phyloP scores from a whole-genome alignment of 139 green algal genomes.

The Micractinium sp. region DNA sequence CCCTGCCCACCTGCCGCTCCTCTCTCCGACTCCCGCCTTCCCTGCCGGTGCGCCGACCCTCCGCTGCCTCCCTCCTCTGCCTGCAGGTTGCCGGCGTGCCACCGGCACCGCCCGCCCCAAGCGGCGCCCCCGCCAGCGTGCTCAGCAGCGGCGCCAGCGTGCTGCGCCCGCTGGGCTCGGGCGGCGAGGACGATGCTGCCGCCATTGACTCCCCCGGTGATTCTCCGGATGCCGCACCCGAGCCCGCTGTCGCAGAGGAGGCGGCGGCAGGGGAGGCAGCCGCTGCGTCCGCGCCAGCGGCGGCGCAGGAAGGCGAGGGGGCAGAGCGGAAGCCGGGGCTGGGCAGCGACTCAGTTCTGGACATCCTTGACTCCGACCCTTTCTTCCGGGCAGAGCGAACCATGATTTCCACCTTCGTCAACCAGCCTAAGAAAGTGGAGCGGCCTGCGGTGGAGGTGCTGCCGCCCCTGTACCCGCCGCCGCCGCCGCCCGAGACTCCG shows the following conservation, averaged over 20 bases:
- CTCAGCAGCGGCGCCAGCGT: background rate
- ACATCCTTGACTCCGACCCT: background rate
- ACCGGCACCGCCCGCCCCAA: background rate
- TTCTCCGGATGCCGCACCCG: too few species aligned
- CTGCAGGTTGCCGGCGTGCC: background rate
- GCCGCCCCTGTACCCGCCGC: conserved; percentile 6
- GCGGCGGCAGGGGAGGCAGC: background rate
- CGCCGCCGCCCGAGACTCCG: background rate
- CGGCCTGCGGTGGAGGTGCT: conserved; percentile 12
- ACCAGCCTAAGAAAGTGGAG: conserved; percentile 2
- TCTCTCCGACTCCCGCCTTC: background rate
- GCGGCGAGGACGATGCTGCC: too few species aligned
- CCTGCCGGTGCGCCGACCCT: too few species aligned
- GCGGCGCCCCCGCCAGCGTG: background rate
- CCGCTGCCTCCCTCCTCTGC: too few species aligned
- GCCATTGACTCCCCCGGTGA: too few species aligned
- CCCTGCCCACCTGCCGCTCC: too few species aligned
- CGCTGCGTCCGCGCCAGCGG: background rate
- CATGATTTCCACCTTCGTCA: conserved; percentile 5
- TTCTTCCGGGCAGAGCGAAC: conserved; percentile 1
- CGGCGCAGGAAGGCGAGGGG: background rate
- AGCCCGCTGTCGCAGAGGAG: too few species aligned
- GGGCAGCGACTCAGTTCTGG: background rate
- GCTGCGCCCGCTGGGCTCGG: too few species aligned
- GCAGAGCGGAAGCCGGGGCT: background rate